A percentile compares a stretch with the other conserved stretches of the same genome.
Evolutionary conservation across 1,284 basidiomycete species (phyloP).

Genomic region (Cryptococcus maquisensis): DNA sequence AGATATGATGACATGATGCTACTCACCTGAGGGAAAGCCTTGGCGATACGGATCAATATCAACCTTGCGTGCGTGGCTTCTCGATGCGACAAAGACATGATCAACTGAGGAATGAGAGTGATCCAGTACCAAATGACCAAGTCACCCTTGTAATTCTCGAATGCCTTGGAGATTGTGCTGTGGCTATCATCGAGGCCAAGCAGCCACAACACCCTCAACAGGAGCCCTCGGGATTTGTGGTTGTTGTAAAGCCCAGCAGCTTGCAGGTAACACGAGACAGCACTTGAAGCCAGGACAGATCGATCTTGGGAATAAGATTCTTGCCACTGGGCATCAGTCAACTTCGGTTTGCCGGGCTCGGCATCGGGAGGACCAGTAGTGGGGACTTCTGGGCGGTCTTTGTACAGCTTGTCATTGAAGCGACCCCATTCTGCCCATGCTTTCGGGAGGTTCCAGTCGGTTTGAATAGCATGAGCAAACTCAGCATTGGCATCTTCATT

Average conservation of each 20-base stretch:
- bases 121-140: slow-evolving; percentile 99
- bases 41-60: slow-evolving; percentile 84
- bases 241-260: slow-evolving; percentile 95
- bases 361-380: slow-evolving; percentile 38
- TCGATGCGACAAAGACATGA: slow-evolving; percentile 80
- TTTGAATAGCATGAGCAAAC: slow-evolving; percentile 91
- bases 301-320: slow-evolving; percentile 42
- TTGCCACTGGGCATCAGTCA: slow-evolving; percentile 55
- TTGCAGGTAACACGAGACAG: slow-evolving; percentile 96
- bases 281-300: slow-evolving; percentile 74
- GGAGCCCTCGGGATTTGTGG: slow-evolving; percentile 84
- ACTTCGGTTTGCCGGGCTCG: slow-evolving; percentile 60
- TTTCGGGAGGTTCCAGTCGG: slow-evolving; percentile 92
- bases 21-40: slow-evolving; percentile 83
- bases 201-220: slow-evolving; percentile 93
- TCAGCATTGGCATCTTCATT: slow-evolving; percentile 88
- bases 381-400: slow-evolving; percentile 44
- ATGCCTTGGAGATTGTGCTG: slow-evolving; percentile 72
- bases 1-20: background rate
- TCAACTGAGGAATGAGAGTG: slow-evolving; percentile 92
- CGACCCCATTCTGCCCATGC: slow-evolving; percentile 99
- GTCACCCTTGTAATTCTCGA: slow-evolving; percentile 96
- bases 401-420: slow-evolving; percentile 88
- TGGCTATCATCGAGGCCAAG: slow-evolving; percentile 83
- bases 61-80: slow-evolving; percentile 91